A percentile compares a stretch with the other conserved stretches of the same genome.
Conservation (phyloP, 1,139 yeast species). For the Candida sp. region DNA sequence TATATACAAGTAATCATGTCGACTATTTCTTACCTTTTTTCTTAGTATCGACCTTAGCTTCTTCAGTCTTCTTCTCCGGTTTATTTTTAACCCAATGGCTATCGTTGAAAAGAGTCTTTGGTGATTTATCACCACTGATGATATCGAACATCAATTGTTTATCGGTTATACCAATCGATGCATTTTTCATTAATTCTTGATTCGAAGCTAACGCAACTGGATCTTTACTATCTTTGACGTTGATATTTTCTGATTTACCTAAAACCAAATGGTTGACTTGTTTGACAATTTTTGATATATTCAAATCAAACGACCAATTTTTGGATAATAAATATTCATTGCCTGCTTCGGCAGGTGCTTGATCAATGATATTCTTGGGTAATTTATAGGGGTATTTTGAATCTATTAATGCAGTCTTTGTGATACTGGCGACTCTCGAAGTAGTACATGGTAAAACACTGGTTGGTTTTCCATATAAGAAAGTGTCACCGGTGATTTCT, state of each 20-base stretch:
- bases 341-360: conserved; percentile 10
- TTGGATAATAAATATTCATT: conserved; percentile 35
- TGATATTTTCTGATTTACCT: conserved; percentile 23
- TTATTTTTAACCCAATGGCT: conserved; percentile 25
- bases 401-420: conserved; percentile 35
- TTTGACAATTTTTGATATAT: conserved; percentile 18
- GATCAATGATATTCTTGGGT: conserved; percentile 34
- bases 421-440: conserved; percentile 39
- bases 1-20: conserved; percentile 2
- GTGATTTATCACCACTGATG: conserved; percentile 22
- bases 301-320: conserved; percentile 25
- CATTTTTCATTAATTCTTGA: conserved; percentile 24
- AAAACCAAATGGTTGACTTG: conserved; percentile 30
- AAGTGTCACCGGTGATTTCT: conserved; percentile 24
- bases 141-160: conserved; percentile 28
- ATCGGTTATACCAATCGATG: conserved; percentile 22
- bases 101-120: conserved; percentile 21
- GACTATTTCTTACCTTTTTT: neutral
- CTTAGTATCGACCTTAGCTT: neutral
- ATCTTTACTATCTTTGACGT: conserved; percentile 6
- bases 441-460: conserved; percentile 25
- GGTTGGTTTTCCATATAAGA: conserved; percentile 39
- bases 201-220: conserved; percentile 4
- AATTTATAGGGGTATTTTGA: conserved; percentile 43
- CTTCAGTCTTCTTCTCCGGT: neutral